These are phyloP conservation scores for Volvox africanus DNA, from an alignment of 139 green algal species.

Conservation along the genomic window DNA sequence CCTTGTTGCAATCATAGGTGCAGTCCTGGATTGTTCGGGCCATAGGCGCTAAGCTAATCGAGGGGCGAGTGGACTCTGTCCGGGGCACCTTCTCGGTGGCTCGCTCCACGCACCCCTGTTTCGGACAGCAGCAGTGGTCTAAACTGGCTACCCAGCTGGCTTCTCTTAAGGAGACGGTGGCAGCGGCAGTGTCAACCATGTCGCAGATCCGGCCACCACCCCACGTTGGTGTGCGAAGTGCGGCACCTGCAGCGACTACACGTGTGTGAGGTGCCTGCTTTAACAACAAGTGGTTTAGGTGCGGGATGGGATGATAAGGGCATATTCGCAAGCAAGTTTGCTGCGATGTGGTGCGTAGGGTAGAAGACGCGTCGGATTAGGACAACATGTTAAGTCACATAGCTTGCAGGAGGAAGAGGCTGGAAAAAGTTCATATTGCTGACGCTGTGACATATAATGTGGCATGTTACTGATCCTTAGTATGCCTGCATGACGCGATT, in stretches of 20 bases:
- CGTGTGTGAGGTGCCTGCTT: background rate
- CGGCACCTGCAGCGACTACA: background rate
- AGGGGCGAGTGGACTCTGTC: conserved; percentile 69
- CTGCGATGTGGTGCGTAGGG: too few relatives aligned
- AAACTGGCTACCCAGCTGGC: conserved; percentile 53
- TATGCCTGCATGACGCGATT: too few relatives aligned
- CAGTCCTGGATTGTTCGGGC: conserved; percentile 64
- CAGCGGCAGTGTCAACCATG: background rate
- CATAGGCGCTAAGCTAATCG: conserved; percentile 70
- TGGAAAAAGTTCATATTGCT: too few relatives aligned
- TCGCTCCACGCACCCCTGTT: conserved; percentile 63
- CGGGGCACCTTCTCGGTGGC: conserved; percentile 48
- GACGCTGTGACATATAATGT: too few relatives aligned
- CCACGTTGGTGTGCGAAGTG: background rate
- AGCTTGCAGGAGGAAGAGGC: too few relatives aligned
- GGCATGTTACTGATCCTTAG: too few relatives aligned
- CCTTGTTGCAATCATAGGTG: conserved; percentile 7
- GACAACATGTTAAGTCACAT: too few relatives aligned
- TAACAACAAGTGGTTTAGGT: too few relatives aligned
- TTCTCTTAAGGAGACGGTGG: conserved; percentile 40
- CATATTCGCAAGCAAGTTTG: too few relatives aligned
- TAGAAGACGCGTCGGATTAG: too few relatives aligned
- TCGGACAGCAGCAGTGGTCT: conserved; percentile 59
- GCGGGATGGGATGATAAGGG: too few relatives aligned
- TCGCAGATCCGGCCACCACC: background rate